Base-by-base conservation (phyloP, 495 filamentous ascomycete species). In the Neurospora sp. region DNA sequence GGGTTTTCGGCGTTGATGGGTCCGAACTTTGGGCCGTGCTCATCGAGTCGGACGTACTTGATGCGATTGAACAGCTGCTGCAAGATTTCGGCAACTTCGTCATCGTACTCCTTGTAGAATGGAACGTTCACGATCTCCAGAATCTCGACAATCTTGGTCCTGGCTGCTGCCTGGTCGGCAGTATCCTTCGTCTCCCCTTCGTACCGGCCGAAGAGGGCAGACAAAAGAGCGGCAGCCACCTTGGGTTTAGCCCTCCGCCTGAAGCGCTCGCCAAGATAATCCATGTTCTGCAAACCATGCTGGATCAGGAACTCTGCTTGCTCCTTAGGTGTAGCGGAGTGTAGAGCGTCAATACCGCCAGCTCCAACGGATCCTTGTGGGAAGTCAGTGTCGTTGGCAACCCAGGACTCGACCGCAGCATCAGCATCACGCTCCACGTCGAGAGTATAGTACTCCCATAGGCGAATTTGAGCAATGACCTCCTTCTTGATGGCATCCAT, bases 401-500 rank as follows among this genome's bases (percentile, higher is more conserved):
- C 84, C 93, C 94, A 99, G 5, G 88, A 85, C 71, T 91, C 85
- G 6, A 96, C 77, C 41, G 91, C 88, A 3, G 87, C 87, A 70
- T 91, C 87, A 20, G 89, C 85, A 77, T 94, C 87, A n/a, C 87
- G 81, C 48, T 94, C 88, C 3, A 96, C 90, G 78, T 98, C 88
- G 68, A 97, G 80, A 11, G 91, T 90, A 77, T 97, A 98, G 82
- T 90, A 99, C 78, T 99, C 91, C 96, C 96, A 99, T 7, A 99
- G 86, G 42, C 88, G 88, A 73, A 95, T 86, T 20, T 86, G 85
- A 40, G 88, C 87, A 74, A 99, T 88, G 42, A 93, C 93, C 72
- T 93, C 87, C 40, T 90, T 87, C 74, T 96, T 94, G 66, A 97
- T 85, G 11, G 87, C 92, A 22, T 93, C 91, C 90, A 97, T 97